Percentiles rank a stretch among this genome's conserved stretches.
Evolutionary conservation across 345 rosid genomes (phyloP).

Genomic region (Erysimum cheiranthoides): DNA sequence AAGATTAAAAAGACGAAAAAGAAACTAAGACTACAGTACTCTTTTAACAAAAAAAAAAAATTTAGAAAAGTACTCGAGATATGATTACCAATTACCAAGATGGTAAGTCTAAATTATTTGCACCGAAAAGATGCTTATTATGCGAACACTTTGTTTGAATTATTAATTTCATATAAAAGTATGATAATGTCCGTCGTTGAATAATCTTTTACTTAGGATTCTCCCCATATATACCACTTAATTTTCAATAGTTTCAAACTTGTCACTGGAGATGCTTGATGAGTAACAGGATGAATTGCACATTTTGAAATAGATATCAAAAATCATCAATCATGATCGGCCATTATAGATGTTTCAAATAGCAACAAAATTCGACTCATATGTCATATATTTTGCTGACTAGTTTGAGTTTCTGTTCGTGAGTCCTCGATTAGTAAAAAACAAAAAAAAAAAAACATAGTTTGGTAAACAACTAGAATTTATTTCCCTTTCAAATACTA

Average conservation of each 20-base stretch:
- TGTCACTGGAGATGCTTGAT: not conserved
- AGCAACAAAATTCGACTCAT: not conserved
- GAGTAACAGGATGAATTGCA: not conserved
- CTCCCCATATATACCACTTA: conserved; percentile 4
- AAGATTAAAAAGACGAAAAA: conserved; percentile 1
- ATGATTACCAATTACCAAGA: conserved; percentile 30
- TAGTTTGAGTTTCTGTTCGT: not conserved
- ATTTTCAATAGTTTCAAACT: not conserved
- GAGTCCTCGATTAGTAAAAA: not conserved
- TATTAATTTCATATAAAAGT: not conserved
- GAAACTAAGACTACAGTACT: not conserved
- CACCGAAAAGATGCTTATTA: conserved; percentile 15
- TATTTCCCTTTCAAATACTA: not conserved
- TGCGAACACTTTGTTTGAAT: not conserved
- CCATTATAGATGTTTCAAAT: not conserved
- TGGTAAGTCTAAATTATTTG: conserved; percentile 1
- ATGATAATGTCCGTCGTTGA: not conserved
- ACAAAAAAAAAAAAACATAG: too few species aligned
- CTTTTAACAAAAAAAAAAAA: too few species aligned
- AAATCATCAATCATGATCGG: not conserved
- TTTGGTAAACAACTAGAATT: not conserved
- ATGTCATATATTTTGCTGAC: too few species aligned
- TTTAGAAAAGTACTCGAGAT: conserved; percentile 14
- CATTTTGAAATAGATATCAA: not conserved
- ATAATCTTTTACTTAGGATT: conserved; percentile 21